A percentile compares a stretch with the other conserved stretches of the same genome.
Conservation (phyloP, 2,329 filamentous ascomycete species). For the Stagonosporopsis rhizophila region DNA sequence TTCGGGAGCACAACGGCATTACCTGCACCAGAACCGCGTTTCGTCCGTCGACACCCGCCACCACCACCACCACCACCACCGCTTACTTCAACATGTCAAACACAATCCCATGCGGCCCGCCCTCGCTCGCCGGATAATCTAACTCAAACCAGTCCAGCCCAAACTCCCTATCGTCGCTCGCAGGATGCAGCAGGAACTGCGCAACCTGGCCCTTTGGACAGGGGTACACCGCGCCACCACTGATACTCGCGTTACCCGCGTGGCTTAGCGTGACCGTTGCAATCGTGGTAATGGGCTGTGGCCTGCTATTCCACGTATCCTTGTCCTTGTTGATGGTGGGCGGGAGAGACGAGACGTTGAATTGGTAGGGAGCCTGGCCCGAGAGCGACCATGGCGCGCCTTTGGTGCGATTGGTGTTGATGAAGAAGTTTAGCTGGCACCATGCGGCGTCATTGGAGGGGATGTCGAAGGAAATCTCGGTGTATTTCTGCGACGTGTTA, state of each 20-base stretch:
- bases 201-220: conserved; percentile 34
- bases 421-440: conserved; percentile 37
- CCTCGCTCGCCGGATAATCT: conserved; percentile 26
- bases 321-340: conserved; percentile 34
- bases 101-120: conserved; percentile 40
- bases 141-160: conserved; percentile 43
- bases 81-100: conserved; percentile 35
- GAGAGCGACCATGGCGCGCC: conserved; percentile 30
- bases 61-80: no score
- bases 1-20: no score
- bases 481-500: conserved; percentile 15
- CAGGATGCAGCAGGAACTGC: conserved; percentile 40
- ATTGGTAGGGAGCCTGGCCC: conserved; percentile 28
- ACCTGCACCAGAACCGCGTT: no score
- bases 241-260: conserved; percentile 17
- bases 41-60: no score
- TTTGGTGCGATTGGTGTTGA: conserved; percentile 29
- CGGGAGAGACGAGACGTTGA: conserved; percentile 36
- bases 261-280: conserved; percentile 29
- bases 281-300: conserved; percentile 21
- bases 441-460: conserved; percentile 30
- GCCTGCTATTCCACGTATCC: conserved; percentile 40
- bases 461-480: conserved; percentile 44
- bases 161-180: conserved; percentile 21
- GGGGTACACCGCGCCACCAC: conserved; percentile 23